Base-by-base conservation (phyloP, 805 yeast species). In the Saturnispora quitensis region DNA sequence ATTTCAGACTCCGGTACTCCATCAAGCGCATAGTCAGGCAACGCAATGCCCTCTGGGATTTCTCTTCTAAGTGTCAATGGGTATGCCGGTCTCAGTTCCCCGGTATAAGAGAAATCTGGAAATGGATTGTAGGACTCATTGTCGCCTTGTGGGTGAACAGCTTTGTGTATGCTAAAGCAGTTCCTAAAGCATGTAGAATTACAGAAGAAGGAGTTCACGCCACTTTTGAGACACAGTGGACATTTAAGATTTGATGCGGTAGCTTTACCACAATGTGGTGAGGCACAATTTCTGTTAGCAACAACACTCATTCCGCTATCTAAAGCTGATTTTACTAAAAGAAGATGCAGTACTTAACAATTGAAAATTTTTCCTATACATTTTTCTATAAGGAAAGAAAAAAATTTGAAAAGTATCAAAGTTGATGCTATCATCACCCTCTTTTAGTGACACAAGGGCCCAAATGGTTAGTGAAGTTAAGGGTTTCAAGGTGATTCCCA, bases 301-400 rank as follows among this genome's bases (percentile, higher is more conserved):
- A 28, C 20, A n/a, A 34, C 24, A 34, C 34, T 50, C 45, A 42
- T 48, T 24, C 15, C 22, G 99, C 15, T 31, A 31, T 31, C 34
- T 67, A 98, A 93, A 55, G 93, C 86, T 53, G 28, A 89, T 82
- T 73, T 93, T 99, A 68, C 93, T 93, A 44, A 93, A 84, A 2
- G 97, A 89, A 1, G 96, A 88, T 70, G 98, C 91, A 43, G 86
- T 77, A 25, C 91, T 81, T 65, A 18, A 17, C 13, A 38, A 12
- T 38, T 17, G 24, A 38, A 38, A 38, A 38, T 8, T 18, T 38
- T 38, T 38, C 22, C 13, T 38, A 18, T 17, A 10, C 22, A 10
- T 7, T 9, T 38, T 18, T 24, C 18, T 18, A 7, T 25, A 35
- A 18, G 31, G 35, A 31, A 27, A 42, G 24, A 20, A 43, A 43